Evolutionary conservation across 257 asterid species (phyloP).

Genomic region (Euphrasia confusa): DNA sequence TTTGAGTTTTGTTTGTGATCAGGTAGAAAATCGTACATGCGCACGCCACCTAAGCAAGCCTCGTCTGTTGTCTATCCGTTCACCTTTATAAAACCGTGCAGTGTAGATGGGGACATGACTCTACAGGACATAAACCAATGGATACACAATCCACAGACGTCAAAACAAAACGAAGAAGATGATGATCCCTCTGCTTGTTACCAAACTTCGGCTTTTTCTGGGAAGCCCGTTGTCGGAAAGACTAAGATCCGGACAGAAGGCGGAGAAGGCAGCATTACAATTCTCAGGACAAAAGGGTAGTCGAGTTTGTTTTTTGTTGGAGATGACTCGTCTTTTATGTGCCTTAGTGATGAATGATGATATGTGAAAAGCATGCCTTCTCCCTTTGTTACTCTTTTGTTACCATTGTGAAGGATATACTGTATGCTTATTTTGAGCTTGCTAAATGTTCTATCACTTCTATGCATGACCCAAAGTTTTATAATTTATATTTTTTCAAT

Average conservation of each 20-base stretch:
- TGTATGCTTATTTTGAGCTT: too few species aligned
- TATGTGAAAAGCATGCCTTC: too few species aligned
- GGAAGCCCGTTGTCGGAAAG: constrained; percentile 89
- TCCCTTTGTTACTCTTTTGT: too few species aligned
- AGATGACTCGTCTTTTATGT: constrained; percentile 7
- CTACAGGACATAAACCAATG: constrained; percentile 82
- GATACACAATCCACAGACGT: constrained; percentile 57
- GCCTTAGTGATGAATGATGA: too few species aligned
- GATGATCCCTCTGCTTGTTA: constrained; percentile 30
- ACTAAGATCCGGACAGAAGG: constrained; percentile 86
- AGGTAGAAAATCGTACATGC: constrained; percentile 80
- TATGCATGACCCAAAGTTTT: too few species aligned
- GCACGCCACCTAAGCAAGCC: constrained; percentile 52
- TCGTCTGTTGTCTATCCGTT: constrained; percentile 73
- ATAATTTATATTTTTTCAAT: too few species aligned
- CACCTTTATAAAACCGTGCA: constrained; percentile 80
- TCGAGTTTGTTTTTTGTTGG: background rate
- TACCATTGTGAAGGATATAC: too few species aligned
- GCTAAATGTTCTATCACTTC: too few species aligned
- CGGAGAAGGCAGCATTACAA: constrained; percentile 85
- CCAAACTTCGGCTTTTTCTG: constrained; percentile 84
- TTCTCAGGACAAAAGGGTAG: constrained; percentile 75
- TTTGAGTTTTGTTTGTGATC: constrained; percentile 9
- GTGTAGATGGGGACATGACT: constrained; percentile 73
- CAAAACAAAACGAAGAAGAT: constrained; percentile 39